These are phyloP conservation scores for Neotropicomus parvogracilis DNA, from an alignment of 1,284 basidiomycete species.

Conservation along the genomic window DNA sequence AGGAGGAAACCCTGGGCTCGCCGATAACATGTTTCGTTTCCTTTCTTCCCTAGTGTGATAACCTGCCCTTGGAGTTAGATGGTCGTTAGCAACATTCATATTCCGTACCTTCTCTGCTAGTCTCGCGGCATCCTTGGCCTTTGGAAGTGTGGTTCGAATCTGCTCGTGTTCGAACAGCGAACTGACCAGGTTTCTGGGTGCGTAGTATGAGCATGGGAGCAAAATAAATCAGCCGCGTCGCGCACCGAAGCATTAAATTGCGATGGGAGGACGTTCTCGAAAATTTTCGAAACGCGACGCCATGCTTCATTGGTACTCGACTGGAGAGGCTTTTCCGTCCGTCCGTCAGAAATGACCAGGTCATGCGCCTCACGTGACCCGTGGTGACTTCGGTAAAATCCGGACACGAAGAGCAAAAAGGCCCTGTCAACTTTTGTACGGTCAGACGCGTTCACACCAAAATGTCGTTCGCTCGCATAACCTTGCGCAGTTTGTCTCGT, in stretches of 20 bases:
- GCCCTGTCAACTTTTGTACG: background rate
- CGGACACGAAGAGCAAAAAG: conserved; percentile 15
- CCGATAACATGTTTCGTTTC: conserved; percentile 58
- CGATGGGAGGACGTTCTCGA: conserved; percentile 84
- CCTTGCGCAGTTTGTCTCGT: conserved; percentile 41
- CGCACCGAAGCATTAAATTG: conserved; percentile 82
- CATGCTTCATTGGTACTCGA: conserved; percentile 75
- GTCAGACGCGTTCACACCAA: conserved; percentile 24
- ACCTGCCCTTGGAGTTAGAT: conserved; percentile 49
- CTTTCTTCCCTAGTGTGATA: conserved; percentile 86
- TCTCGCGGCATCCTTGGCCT: conserved; percentile 89
- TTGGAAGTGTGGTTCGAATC: conserved; percentile 94
- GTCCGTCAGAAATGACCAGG: too few relatives aligned
- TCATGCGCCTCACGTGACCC: conserved; percentile 8
- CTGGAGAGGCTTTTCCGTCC: too few relatives aligned
- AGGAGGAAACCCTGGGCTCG: conserved; percentile 76
- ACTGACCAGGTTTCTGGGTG: conserved; percentile 84
- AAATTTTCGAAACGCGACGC: conserved; percentile 84
- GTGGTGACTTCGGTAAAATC: conserved; percentile 21
- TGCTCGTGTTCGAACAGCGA: conserved; percentile 94
- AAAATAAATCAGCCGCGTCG: background rate
- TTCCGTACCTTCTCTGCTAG: conserved; percentile 84
- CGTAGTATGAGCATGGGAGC: conserved; percentile 5
- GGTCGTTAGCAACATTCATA: background rate
- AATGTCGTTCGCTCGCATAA: conserved; percentile 54